A percentile compares a stretch with the other conserved stretches of the same genome.
phyloP scores from a whole-genome alignment of 257 asterid species.

The Nicotiana undulata region DNA sequence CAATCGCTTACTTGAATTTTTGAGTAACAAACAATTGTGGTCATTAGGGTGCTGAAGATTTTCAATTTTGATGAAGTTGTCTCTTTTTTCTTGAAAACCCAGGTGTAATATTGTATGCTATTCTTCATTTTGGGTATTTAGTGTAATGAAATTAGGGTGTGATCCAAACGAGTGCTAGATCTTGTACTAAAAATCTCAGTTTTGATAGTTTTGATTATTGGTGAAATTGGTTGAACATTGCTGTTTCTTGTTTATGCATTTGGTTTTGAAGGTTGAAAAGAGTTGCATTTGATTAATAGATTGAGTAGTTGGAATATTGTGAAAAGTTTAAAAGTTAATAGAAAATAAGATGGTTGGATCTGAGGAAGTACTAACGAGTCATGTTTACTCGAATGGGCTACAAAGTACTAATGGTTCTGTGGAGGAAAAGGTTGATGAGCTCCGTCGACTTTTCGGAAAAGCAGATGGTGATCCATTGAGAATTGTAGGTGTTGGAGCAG shows the following conservation, averaged over 20 bases:
- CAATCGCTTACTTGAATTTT: not conserved
- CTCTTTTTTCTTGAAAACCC: not conserved
- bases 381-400: slow-evolving; percentile 33
- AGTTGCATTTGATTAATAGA: slow-evolving; percentile 7
- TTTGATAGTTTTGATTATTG: not conserved
- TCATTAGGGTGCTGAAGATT: not conserved
- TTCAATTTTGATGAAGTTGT: not conserved
- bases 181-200: not conserved
- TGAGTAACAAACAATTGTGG: not conserved
- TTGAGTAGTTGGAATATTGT: not conserved
- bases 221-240: not conserved
- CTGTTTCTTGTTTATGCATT: not conserved
- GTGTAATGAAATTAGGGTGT: not conserved
- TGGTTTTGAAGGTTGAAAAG: slow-evolving; percentile 15
- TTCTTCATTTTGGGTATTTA: slow-evolving; percentile 1
- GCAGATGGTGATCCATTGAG: slow-evolving; percentile 55
- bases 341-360: slow-evolving; percentile 42
- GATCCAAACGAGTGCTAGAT: not conserved
- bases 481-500: slow-evolving; percentile 81
- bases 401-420: slow-evolving; percentile 35
- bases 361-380: slow-evolving; percentile 24
- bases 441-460: slow-evolving; percentile 51
- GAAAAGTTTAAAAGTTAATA: not conserved
- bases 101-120: not conserved
- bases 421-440: slow-evolving; percentile 69